A percentile compares a stretch with the other conserved stretches of the same genome.
phyloP scores from a whole-genome alignment of 805 yeast genomes.

The Metschnikowia arizonensis region DNA sequence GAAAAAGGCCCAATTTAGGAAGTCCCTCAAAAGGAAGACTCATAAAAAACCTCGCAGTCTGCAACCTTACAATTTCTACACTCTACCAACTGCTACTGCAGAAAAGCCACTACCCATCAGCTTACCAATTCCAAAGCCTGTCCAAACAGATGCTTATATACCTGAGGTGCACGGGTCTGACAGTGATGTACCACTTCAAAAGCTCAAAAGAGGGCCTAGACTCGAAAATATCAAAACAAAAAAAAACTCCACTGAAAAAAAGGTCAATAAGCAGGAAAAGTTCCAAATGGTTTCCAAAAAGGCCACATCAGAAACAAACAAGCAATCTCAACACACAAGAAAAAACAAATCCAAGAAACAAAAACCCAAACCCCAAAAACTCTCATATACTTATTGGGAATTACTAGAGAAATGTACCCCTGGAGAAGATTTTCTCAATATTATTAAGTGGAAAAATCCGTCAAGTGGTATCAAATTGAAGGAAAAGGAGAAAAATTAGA shows the following conservation, averaged over 20 bases:
- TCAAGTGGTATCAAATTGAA: not conserved
- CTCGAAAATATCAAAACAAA: no score
- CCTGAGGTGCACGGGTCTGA: not conserved
- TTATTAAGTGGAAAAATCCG: not conserved
- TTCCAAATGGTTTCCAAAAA: not conserved
- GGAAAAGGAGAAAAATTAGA: no score
- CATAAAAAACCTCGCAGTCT: no score
- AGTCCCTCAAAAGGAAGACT: no score
- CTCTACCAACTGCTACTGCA: not conserved
- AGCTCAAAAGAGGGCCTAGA: not conserved
- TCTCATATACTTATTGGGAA: not conserved
- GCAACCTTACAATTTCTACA: not conserved
- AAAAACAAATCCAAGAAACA: no score
- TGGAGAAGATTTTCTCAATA: slow-evolving; percentile 4
- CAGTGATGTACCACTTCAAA: not conserved
- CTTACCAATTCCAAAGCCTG: not conserved
- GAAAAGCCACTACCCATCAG: not conserved
- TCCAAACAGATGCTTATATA: not conserved
- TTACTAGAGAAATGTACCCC: slow-evolving; percentile 2
- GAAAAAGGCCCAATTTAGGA: not conserved
- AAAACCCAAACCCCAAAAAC: no score
- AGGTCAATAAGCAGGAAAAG: no score
- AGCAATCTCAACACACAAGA: not conserved
- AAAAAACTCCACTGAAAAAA: no score
- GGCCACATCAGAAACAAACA: not conserved